Conservation (phyloP, 164 flowering plant genomes). For the Vitis riparia region DNA sequence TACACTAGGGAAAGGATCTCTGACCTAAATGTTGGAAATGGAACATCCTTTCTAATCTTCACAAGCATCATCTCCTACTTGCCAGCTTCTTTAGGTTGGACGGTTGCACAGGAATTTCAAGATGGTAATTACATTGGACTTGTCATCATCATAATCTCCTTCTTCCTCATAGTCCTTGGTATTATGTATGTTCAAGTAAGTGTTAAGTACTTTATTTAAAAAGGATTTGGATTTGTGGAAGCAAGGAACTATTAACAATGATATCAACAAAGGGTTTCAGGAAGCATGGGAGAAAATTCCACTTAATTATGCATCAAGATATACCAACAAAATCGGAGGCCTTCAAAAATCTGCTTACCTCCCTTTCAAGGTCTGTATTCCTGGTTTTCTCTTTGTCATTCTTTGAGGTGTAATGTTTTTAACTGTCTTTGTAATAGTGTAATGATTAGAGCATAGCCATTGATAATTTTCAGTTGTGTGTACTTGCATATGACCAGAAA, state of each 20-base stretch:
- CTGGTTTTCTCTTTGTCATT: background rate
- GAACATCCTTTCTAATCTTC: slow-evolving; percentile 94
- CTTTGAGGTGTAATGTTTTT: background rate
- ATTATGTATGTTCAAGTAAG: slow-evolving; percentile 98
- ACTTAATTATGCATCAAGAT: slow-evolving; percentile 94
- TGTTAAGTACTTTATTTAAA: slow-evolving; percentile 4
- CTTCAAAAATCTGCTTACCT: slow-evolving; percentile 91
- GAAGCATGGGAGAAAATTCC: slow-evolving; percentile 99
- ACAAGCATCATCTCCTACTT: slow-evolving; percentile 96
- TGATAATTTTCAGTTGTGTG: background rate
- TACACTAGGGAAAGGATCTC: slow-evolving; percentile 89
- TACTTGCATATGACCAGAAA: background rate
- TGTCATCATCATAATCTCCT: slow-evolving; percentile 58
- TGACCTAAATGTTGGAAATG: slow-evolving; percentile 98
- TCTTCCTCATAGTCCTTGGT: slow-evolving; percentile 78
- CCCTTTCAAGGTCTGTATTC: slow-evolving; percentile 81
- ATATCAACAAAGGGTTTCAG: slow-evolving; percentile 51
- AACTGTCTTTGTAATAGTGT: background rate
- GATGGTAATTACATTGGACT: slow-evolving; percentile 94
- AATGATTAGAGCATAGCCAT: background rate
- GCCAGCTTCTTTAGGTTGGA: slow-evolving; percentile 98
- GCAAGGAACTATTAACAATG: slow-evolving; percentile 14
- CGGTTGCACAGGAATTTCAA: slow-evolving; percentile 78
- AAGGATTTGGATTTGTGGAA: slow-evolving; percentile 1
- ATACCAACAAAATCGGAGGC: slow-evolving; percentile 71